phyloP scores from a whole-genome alignment of 805 yeast species.

The Hanseniaspora singularis region DNA sequence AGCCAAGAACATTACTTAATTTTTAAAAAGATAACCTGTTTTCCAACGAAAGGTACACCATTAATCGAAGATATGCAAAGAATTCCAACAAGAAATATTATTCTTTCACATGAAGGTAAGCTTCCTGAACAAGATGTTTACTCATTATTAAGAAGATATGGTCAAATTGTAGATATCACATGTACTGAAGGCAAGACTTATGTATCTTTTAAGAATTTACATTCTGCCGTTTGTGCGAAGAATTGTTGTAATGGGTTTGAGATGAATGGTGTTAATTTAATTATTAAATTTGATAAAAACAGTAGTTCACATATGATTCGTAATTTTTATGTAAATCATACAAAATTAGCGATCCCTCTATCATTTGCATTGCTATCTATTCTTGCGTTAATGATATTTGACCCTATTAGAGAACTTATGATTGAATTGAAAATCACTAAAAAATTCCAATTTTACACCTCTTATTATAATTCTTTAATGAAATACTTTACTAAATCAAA shows the following conservation, averaged over 20 bases:
- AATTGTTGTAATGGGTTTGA: slow-evolving; percentile 78
- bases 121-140: slow-evolving; percentile 71
- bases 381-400: slow-evolving; percentile 74
- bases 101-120: slow-evolving; percentile 66
- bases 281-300: slow-evolving; percentile 59
- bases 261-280: slow-evolving; percentile 53
- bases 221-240: slow-evolving; percentile 74
- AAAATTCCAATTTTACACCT: slow-evolving; percentile 35
- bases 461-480: slow-evolving; percentile 31
- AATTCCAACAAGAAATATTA: slow-evolving; percentile 51
- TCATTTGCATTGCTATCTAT: slow-evolving; percentile 69
- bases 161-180: slow-evolving; percentile 60
- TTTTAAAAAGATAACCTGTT: slow-evolving; percentile 43
- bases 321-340: slow-evolving; percentile 57
- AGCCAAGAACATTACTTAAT: slow-evolving; percentile 33
- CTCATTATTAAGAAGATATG: slow-evolving; percentile 74
- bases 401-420: slow-evolving; percentile 78
- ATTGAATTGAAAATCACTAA: slow-evolving; percentile 62
- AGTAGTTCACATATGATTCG: slow-evolving; percentile 40
- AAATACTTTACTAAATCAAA: slow-evolving; percentile 28
- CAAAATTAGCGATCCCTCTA: slow-evolving; percentile 71
- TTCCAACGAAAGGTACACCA: slow-evolving; percentile 79
- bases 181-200: slow-evolving; percentile 41
- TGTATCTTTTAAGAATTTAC: slow-evolving; percentile 43
- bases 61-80: slow-evolving; percentile 92